Percentiles rank a stretch among this genome's conserved stretches.
Conservation (phyloP, 2,329 filamentous ascomycete species). For the Ceratocystis albifundus region DNA sequence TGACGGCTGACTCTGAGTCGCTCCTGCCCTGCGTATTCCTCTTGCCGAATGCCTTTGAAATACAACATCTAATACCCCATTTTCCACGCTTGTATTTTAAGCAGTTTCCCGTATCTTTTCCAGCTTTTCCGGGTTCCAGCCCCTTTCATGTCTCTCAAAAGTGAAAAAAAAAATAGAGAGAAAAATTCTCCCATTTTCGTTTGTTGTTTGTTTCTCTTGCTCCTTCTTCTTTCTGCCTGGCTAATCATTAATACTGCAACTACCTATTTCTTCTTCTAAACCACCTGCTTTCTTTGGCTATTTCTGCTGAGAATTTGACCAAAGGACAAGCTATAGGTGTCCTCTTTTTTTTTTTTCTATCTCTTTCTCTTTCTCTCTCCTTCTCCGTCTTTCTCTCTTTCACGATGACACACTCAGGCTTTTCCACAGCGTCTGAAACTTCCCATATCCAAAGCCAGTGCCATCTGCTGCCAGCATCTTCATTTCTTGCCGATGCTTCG, state of each 20-base stretch:
- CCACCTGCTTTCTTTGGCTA: not conserved
- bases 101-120: not conserved
- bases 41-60: not conserved
- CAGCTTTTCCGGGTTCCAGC: not conserved
- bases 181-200: conserved; percentile 4
- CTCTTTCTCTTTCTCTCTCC: not conserved
- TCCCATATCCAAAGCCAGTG: not conserved
- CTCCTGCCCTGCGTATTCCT: not conserved
- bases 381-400: not conserved
- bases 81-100: not conserved
- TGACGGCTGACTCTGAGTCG: not conserved
- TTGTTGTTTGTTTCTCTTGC: conserved; percentile 10
- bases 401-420: conserved; percentile 11
- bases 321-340: not conserved
- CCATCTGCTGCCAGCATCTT: not conserved
- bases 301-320: not conserved
- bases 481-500: conserved; percentile 18
- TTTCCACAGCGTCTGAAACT: not conserved
- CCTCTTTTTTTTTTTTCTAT: not conserved
- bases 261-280: too few relatives aligned
- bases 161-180: not conserved
- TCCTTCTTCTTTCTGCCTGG: conserved; percentile 5
- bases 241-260: not conserved
- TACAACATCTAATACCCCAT: not conserved
- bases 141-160: not conserved